Percentiles rank a stretch among this genome's conserved stretches.
phyloP scores from a whole-genome alignment of 257 asterid genomes.

The Solanum sejunctum region DNA sequence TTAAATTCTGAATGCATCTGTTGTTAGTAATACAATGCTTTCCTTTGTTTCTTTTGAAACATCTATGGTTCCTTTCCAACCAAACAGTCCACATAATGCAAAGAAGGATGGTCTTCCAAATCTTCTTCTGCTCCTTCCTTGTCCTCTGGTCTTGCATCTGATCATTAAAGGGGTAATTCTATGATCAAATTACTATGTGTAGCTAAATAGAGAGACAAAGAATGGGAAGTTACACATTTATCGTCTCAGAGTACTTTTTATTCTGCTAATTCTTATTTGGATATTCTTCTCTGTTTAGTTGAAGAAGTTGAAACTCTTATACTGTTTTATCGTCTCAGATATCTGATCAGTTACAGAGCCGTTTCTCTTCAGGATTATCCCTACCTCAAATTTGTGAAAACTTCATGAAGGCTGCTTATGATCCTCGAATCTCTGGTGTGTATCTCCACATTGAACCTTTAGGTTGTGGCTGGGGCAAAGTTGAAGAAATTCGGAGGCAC shows the following conservation, averaged over 20 bases:
- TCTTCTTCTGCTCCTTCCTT: neutral
- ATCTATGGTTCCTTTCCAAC: neutral
- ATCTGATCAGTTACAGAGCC: slow-evolving; percentile 95
- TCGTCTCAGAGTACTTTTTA: neutral
- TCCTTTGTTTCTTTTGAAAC: neutral
- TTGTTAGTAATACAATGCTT: neutral
- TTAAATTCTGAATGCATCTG: neutral
- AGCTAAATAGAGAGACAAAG: neutral
- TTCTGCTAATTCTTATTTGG: neutral
- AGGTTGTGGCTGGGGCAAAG: slow-evolving; percentile 95
- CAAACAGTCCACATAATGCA: neutral
- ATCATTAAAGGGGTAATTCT: neutral
- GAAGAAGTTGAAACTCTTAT: neutral
- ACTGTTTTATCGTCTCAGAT: slow-evolving; percentile 38
- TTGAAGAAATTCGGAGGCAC: slow-evolving; percentile 92
- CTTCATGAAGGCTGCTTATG: slow-evolving; percentile 84
- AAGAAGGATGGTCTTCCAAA: neutral
- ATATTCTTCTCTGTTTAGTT: neutral
- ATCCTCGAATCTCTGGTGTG: slow-evolving; percentile 89
- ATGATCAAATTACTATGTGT: neutral
- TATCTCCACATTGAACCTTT: slow-evolving; percentile 86
- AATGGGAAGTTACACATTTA: neutral
- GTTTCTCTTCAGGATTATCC: slow-evolving; percentile 85
- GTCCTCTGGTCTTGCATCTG: neutral
- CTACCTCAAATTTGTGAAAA: slow-evolving; percentile 95